Percentiles rank a stretch among this genome's conserved stretches.
Evolutionary conservation across 495 filamentous ascomycete species (phyloP).

Genomic region (Xanthoparmelia taractica): DNA sequence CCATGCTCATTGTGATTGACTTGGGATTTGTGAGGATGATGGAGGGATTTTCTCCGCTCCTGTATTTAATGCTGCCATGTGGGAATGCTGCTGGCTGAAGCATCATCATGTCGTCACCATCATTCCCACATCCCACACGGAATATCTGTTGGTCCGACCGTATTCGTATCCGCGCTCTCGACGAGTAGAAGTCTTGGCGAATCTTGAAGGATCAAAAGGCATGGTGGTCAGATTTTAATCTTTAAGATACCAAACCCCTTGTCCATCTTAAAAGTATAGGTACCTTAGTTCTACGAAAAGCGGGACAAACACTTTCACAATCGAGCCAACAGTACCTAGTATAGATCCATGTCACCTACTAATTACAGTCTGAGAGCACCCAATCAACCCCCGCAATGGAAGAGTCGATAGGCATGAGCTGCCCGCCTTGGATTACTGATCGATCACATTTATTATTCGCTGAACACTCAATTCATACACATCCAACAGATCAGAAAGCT

Average conservation of each 20-base stretch:
- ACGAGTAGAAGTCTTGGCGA: not conserved
- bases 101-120: constrained; percentile 15
- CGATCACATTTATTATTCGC: not conserved
- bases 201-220: too few relatives aligned
- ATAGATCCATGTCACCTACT: too few relatives aligned
- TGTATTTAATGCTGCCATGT: not conserved
- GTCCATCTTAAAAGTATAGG: too few relatives aligned
- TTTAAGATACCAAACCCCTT: too few relatives aligned
- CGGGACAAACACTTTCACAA: too few relatives aligned
- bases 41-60: not conserved
- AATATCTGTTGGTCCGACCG: not conserved
- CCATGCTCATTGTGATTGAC: constrained; percentile 24
- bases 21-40: not conserved
- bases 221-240: too few relatives aligned
- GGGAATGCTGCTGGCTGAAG: constrained; percentile 6
- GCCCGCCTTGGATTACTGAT: not conserved
- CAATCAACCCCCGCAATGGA: too few relatives aligned
- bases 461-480: not conserved
- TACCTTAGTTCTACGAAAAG: too few relatives aligned
- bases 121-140: not conserved
- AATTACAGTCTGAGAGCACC: too few relatives aligned
- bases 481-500: not conserved
- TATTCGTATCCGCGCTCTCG: constrained; percentile 5
- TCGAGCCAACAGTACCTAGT: too few relatives aligned
- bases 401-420: too few relatives aligned